Conservation (phyloP, 148 eudicot species). For the Persicaria tinctoria region DNA sequence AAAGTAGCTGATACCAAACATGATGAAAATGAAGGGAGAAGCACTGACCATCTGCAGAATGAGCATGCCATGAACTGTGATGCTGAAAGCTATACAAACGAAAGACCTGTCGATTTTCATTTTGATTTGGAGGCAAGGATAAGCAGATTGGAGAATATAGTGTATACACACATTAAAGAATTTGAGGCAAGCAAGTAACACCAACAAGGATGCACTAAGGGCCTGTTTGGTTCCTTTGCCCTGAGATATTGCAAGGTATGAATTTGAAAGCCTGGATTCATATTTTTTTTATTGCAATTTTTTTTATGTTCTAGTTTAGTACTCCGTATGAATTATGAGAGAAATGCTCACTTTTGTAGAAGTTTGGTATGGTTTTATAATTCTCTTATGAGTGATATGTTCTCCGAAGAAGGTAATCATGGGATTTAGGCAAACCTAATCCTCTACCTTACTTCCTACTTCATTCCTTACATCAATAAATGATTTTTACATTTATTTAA, state of each 20-base stretch:
- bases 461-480: too few species aligned
- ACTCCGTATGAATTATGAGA: neutral
- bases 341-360: neutral
- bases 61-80: slow-evolving; percentile 2
- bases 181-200: neutral
- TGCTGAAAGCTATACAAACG: neutral
- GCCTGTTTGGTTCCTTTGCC: neutral
- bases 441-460: too few species aligned
- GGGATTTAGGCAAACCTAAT: too few species aligned
- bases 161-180: neutral
- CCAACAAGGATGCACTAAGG: neutral
- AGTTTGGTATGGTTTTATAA: neutral
- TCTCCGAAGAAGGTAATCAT: too few species aligned
- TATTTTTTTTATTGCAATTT: neutral
- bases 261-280: neutral
- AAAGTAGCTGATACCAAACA: neutral
- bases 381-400: too few species aligned
- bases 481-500: too few species aligned
- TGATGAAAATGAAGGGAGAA: neutral
- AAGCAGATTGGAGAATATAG: slow-evolving; percentile 1
- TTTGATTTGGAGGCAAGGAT: slow-evolving; percentile 1
- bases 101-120: neutral
- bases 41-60: neutral
- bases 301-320: neutral
- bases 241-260: neutral